Conservation (phyloP, 1,284 basidiomycete genomes). For the Schizophyllum commune region DNA sequence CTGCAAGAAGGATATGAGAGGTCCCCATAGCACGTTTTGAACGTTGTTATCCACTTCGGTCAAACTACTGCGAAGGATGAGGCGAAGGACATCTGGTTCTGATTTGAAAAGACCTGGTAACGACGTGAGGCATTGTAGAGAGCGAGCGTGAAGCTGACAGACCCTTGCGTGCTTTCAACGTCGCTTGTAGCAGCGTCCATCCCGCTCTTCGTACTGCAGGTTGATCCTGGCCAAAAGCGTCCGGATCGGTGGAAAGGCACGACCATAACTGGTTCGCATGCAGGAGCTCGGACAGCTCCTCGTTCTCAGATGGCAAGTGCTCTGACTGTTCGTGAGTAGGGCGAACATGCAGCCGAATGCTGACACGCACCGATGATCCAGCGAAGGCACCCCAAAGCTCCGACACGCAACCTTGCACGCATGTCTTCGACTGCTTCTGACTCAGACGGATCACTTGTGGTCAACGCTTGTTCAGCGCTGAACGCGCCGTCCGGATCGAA, state of each 20-base stretch:
- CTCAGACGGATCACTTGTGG: neutral
- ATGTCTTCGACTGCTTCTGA: neutral
- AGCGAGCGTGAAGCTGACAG: neutral
- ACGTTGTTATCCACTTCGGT: slow-evolving; percentile 56
- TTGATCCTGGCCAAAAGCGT: slow-evolving; percentile 52
- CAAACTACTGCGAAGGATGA: slow-evolving; percentile 66
- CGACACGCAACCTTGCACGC: slow-evolving; percentile 62
- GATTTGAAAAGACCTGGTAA: neutral
- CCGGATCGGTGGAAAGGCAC: slow-evolving; percentile 39
- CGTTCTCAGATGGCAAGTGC: slow-evolving; percentile 15
- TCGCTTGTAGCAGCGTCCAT: slow-evolving; percentile 43
- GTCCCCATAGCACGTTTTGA: slow-evolving; percentile 60
- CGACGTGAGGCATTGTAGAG: neutral
- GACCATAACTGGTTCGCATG: slow-evolving; percentile 21
- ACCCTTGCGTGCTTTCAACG: slow-evolving; percentile 40
- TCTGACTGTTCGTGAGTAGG: slow-evolving; percentile 12
- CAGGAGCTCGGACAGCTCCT: slow-evolving; percentile 31
- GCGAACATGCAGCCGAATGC: slow-evolving; percentile 8
- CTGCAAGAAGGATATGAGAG: slow-evolving; percentile 63
- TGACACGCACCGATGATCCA: slow-evolving; percentile 53
- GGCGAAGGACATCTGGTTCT: slow-evolving; percentile 1
- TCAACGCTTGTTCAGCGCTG: neutral
- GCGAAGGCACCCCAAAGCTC: slow-evolving; percentile 62
- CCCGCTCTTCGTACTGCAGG: slow-evolving; percentile 61
- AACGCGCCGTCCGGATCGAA: neutral